Evolutionary conservation across 2,329 filamentous ascomycete genomes (phyloP).

Genomic region (Triangularia verruculosa): DNA sequence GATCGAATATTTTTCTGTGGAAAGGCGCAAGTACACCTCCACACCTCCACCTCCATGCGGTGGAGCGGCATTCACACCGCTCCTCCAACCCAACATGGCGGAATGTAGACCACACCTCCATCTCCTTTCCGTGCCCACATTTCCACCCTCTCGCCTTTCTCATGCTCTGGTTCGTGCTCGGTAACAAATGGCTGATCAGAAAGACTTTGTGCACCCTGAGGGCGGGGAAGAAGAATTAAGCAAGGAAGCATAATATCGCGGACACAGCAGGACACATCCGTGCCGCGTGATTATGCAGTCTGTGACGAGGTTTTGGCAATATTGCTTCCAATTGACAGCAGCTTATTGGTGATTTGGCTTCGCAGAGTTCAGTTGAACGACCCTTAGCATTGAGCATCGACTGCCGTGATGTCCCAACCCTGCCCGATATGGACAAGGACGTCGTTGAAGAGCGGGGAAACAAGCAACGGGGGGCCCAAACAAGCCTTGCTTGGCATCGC

Average conservation of each 20-base stretch:
- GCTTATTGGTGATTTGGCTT: neutral
- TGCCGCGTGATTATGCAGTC: constrained; percentile 4
- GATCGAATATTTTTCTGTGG: neutral
- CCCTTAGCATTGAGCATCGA: neutral
- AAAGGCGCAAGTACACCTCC: neutral
- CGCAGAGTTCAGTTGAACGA: neutral
- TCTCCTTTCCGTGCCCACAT: neutral
- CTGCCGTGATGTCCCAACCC: neutral
- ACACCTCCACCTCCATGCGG: neutral
- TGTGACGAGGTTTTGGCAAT: neutral
- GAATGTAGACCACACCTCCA: neutral
- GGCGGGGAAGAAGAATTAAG: neutral
- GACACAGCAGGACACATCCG: constrained; percentile 3
- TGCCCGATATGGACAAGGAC: neutral
- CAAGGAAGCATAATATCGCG: neutral
- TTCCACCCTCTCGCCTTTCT: neutral
- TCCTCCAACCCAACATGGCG: neutral
- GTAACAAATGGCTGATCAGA: neutral
- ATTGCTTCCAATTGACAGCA: neutral
- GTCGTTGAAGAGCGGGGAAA: constrained; percentile 13
- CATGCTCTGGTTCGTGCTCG: neutral
- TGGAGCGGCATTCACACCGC: constrained; percentile 14
- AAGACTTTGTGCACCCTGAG: neutral
- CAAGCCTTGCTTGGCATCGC: constrained; percentile 15
- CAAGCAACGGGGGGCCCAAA: constrained; percentile 14